Evolutionary conservation across 2,329 filamentous ascomycete genomes (phyloP).

Genomic region (Apiospora marii): DNA sequence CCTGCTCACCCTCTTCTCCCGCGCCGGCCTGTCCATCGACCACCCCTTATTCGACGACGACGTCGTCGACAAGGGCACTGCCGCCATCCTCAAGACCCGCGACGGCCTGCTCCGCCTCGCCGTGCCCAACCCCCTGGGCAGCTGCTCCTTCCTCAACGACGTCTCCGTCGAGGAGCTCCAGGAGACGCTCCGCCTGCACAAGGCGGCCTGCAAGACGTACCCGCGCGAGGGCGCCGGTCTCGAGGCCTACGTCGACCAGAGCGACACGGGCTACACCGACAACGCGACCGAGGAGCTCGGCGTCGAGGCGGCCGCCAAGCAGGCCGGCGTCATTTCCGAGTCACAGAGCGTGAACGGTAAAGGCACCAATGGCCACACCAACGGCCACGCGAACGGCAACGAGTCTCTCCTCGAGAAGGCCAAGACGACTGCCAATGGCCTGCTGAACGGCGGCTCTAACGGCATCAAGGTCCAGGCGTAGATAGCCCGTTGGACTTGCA

Average conservation of each 20-base stretch:
- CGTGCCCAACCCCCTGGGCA: conserved; percentile 72
- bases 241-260: conserved; percentile 74
- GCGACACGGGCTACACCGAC: conserved; percentile 68
- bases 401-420: conserved; percentile 25
- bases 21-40: conserved; percentile 75
- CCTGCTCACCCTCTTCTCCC: conserved; percentile 72
- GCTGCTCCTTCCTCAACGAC: conserved; percentile 74
- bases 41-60: conserved; percentile 72
- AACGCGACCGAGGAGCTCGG: conserved; percentile 52
- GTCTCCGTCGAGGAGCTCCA: conserved; percentile 69
- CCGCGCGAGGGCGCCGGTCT: conserved; percentile 70
- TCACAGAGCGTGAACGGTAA: conserved; percentile 5
- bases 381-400: conserved; percentile 24
- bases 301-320: conserved; percentile 31
- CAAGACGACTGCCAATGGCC: conserved; percentile 28
- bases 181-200: conserved; percentile 67
- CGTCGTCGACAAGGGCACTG: conserved; percentile 70
- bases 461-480: conserved; percentile 39
- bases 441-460: conserved; percentile 27
- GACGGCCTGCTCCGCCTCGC: conserved; percentile 74
- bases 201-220: conserved; percentile 67
- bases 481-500: neutral
- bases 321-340: conserved; percentile 29
- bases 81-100: conserved; percentile 74
- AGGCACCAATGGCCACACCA: neutral